Evolutionary conservation across 1,139 yeast species (phyloP).

Genomic region (Sugiyamaella novakii): DNA sequence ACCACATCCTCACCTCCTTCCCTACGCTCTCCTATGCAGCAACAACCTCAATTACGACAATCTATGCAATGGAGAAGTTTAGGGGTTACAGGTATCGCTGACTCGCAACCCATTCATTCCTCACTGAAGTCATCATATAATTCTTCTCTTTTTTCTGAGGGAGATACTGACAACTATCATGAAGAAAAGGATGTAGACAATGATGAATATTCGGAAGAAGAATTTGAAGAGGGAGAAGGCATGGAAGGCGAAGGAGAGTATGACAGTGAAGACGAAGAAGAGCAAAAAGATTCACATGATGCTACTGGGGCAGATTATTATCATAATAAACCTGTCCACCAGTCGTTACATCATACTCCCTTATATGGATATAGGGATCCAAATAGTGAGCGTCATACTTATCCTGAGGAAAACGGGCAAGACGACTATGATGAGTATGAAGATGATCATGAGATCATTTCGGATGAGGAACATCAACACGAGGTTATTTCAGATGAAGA

Average conservation of each 20-base stretch:
- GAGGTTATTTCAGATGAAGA: slow-evolving; percentile 27
- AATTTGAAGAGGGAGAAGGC: slow-evolving; percentile 24
- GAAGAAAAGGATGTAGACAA: slow-evolving; percentile 33
- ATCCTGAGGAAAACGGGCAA: not conserved
- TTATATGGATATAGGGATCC: not conserved
- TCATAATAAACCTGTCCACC: not conserved
- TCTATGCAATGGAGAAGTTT: slow-evolving; percentile 12
- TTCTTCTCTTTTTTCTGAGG: slow-evolving; percentile 12
- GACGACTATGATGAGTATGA: slow-evolving; percentile 10
- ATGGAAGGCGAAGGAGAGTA: not conserved
- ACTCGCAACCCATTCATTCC: slow-evolving; percentile 4
- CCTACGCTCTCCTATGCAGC: slow-evolving; percentile 12
- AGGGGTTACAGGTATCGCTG: slow-evolving; percentile 1
- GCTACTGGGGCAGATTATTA: slow-evolving; percentile 2
- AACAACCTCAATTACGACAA: slow-evolving; percentile 12
- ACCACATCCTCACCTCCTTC: not conserved
- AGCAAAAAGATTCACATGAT: not conserved
- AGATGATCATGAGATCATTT: slow-evolving; percentile 24
- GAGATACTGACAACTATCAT: not conserved
- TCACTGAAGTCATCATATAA: slow-evolving; percentile 10
- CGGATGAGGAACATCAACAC: slow-evolving; percentile 21
- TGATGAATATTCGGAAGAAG: slow-evolving; percentile 40
- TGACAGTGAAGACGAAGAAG: not conserved
- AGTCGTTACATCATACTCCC: not conserved
- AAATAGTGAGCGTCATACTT: slow-evolving; percentile 6